Conservation (phyloP, 1,284 basidiomycete species). For the Cystobasidiaceae sp. region DNA sequence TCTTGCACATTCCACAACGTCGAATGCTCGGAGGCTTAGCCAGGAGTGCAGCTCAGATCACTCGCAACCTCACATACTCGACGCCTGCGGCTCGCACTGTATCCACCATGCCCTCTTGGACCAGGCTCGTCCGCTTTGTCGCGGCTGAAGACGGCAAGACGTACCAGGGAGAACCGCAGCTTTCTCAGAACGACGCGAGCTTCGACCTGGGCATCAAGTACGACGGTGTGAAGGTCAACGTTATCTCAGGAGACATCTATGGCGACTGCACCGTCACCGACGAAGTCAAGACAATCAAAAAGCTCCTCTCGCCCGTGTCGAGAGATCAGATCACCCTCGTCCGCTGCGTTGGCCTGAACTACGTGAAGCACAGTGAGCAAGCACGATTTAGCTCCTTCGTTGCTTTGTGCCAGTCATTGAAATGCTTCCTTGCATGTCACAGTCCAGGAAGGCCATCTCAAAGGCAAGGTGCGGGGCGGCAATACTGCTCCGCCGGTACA, state of each 20-base stretch:
- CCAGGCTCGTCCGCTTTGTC: constrained; percentile 23
- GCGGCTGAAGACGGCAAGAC: constrained; percentile 27
- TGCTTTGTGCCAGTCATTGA: neutral
- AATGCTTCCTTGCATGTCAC: neutral
- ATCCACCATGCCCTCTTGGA: constrained; percentile 15
- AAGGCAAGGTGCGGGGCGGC: neutral
- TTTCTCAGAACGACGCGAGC: neutral
- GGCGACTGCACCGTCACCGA: constrained; percentile 7
- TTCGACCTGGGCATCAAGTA: constrained; percentile 25
- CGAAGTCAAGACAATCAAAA: constrained; percentile 25
- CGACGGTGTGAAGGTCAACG: constrained; percentile 17
- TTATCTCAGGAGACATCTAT: constrained; percentile 24
- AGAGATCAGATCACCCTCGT: constrained; percentile 25
- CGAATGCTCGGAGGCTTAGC: no score
- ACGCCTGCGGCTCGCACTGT: neutral
- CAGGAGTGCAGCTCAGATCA: no score
- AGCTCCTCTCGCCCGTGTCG: constrained; percentile 27
- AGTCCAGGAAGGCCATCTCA: constrained; percentile 29
- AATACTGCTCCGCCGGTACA: neutral
- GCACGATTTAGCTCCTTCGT: neutral
- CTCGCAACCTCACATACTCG: neutral
- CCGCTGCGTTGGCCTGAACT: constrained; percentile 26
- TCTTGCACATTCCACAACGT: no score
- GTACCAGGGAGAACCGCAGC: constrained; percentile 26
- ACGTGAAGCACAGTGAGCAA: constrained; percentile 28